Conservation (phyloP, 805 yeast genomes). For the Yarrowia sp. region DNA sequence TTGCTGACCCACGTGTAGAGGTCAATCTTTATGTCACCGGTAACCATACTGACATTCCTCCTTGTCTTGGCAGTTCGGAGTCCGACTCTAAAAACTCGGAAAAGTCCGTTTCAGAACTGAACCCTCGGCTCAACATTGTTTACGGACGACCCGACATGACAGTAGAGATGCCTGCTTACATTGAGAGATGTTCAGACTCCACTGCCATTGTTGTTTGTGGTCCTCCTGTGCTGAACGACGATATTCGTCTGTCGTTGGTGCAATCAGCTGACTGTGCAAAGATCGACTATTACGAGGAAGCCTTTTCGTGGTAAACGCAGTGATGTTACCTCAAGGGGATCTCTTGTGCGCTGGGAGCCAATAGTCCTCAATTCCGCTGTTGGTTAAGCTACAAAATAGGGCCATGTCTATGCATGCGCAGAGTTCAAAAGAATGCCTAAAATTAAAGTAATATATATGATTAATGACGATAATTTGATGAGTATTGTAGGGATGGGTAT, state of each 20-base stretch:
- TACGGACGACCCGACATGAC: neutral
- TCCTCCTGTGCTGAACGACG: slow-evolving; percentile 55
- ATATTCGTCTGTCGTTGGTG: slow-evolving; percentile 45
- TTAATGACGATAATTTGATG: neutral
- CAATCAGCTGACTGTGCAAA: slow-evolving; percentile 26
- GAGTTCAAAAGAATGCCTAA: neutral
- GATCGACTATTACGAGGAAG: slow-evolving; percentile 40
- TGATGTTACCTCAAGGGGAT: too few relatives aligned
- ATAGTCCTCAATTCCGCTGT: neutral
- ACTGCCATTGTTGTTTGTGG: slow-evolving; percentile 45
- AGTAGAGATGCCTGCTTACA: neutral
- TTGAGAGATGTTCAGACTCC: neutral
- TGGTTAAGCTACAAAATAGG: slow-evolving; percentile 11
- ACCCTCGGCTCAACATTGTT: slow-evolving; percentile 7
- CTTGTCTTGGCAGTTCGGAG: neutral
- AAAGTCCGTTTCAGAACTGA: neutral
- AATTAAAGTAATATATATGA: neutral
- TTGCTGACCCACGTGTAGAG: slow-evolving; percentile 34
- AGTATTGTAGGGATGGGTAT: too few relatives aligned
- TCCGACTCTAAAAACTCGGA: neutral
- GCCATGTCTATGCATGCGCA: neutral
- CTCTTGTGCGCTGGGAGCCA: neutral
- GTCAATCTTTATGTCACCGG: slow-evolving; percentile 28
- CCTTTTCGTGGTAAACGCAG: slow-evolving; percentile 36
- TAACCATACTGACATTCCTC: neutral